Conservation (phyloP, 2,329 filamentous ascomycete genomes). For the Stagonosporopsis cucurbitacearum region DNA sequence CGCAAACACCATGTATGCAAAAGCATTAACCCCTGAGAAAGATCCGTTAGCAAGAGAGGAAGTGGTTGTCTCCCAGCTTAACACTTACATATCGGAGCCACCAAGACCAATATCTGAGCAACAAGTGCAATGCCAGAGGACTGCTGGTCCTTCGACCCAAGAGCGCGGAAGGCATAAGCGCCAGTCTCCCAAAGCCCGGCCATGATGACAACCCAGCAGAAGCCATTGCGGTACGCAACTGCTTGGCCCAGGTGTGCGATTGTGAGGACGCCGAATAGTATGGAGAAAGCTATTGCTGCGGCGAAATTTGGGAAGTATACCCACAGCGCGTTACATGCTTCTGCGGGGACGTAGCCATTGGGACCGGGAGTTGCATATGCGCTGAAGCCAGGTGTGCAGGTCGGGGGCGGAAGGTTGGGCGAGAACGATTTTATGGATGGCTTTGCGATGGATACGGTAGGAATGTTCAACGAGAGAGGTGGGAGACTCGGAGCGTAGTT, state of each 20-base stretch:
- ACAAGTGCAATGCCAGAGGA: slow-evolving; percentile 39
- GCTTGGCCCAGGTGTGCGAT: slow-evolving; percentile 27
- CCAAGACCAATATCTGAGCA: slow-evolving; percentile 54
- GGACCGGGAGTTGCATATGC: slow-evolving; percentile 26
- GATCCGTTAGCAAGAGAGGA: slow-evolving; percentile 18
- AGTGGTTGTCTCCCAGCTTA: slow-evolving; percentile 2
- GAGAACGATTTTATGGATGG: slow-evolving; percentile 11
- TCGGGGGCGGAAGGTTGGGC: slow-evolving; percentile 18
- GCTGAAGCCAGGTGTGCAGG: slow-evolving; percentile 25
- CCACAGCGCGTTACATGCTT: slow-evolving; percentile 31
- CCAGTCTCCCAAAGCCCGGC: slow-evolving; percentile 52
- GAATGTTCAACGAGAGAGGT: slow-evolving; percentile 21
- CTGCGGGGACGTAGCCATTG: slow-evolving; percentile 29
- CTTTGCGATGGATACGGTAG: slow-evolving; percentile 17
- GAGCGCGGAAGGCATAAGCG: slow-evolving; percentile 50
- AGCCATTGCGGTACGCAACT: slow-evolving; percentile 35
- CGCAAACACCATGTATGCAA: slow-evolving; percentile 50
- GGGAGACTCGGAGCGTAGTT: slow-evolving; percentile 17
- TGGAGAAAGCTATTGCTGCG: slow-evolving; percentile 27
- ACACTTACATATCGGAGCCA: slow-evolving; percentile 47
- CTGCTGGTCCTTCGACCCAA: slow-evolving; percentile 51
- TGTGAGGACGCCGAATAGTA: slow-evolving; percentile 29
- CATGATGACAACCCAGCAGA: slow-evolving; percentile 54
- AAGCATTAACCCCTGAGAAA: slow-evolving; percentile 54
- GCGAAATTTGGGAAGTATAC: slow-evolving; percentile 29